Evolutionary conservation across 345 rosid species (phyloP).

Genomic region (Aegle marmelos): DNA sequence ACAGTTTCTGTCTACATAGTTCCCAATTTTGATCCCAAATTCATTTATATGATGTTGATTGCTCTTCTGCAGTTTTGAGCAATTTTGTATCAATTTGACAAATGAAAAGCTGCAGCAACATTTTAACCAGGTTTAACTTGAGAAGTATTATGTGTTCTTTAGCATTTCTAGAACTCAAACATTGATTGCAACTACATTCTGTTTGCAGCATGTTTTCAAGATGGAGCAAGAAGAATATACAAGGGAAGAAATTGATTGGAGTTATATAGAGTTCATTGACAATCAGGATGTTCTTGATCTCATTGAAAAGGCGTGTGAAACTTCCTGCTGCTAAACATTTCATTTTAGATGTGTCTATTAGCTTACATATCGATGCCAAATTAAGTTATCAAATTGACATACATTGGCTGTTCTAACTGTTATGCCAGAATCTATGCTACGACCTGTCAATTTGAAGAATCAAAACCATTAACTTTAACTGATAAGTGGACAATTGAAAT

Average conservation of each 20-base stretch:
- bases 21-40: conserved; percentile 5
- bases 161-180: background rate
- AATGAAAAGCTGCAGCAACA: conserved; percentile 99
- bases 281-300: conserved; percentile 96
- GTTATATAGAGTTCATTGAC: conserved; percentile 93
- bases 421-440: background rate
- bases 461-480: background rate
- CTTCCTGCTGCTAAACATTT: background rate
- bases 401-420: background rate
- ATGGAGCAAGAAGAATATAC: conserved; percentile 99
- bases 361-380: background rate
- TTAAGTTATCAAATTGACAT: background rate
- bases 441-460: background rate
- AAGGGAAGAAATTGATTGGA: conserved; percentile 95
- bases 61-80: conserved; percentile 74
- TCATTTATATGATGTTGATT: conserved; percentile 19
- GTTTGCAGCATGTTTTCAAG: conserved; percentile 87
- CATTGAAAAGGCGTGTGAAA: conserved; percentile 73
- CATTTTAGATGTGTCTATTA: background rate
- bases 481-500: background rate
- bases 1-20: background rate
- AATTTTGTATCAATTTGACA: conserved; percentile 97
- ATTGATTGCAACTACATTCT: conserved; percentile 17
- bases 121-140: conserved; percentile 82
- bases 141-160: conserved; percentile 14